Evolutionary conservation across 2,329 filamentous ascomycete species (phyloP).

Genomic region (Microascus cirrosus): DNA sequence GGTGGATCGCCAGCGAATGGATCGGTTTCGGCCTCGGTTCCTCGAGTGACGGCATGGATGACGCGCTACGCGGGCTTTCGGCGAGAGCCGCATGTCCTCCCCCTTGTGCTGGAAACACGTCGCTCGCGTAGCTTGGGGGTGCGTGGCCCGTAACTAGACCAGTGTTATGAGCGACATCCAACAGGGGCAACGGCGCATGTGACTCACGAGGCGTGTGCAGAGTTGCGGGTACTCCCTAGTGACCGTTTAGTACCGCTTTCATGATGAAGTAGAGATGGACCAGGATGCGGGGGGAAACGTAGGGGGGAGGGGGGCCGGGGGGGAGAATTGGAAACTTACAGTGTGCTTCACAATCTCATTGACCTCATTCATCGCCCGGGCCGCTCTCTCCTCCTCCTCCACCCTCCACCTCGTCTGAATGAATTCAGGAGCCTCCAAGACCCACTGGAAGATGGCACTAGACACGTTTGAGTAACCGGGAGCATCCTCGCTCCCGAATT

Average conservation of each 20-base stretch:
- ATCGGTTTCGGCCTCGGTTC: background rate
- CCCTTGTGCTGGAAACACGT: background rate
- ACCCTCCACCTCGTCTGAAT: conserved; percentile 48
- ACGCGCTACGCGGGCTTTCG: background rate
- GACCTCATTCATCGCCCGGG: conserved; percentile 29
- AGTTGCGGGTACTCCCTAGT: background rate
- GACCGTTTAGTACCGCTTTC: background rate
- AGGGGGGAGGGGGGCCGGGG: background rate
- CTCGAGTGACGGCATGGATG: background rate
- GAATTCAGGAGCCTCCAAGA: conserved; percentile 38
- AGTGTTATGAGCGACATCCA: background rate
- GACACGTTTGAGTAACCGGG: conserved; percentile 51
- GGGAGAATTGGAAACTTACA: background rate
- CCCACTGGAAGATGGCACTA: conserved; percentile 38
- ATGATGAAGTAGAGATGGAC: background rate
- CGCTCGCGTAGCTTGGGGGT: background rate
- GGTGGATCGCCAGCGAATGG: conserved; percentile 27
- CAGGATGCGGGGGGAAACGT: background rate
- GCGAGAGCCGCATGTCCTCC: background rate
- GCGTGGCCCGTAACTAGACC: background rate
- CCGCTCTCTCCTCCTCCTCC: conserved; percentile 41
- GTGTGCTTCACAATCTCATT: conserved; percentile 28
- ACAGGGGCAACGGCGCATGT: background rate
- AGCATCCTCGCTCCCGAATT: conserved; percentile 51
- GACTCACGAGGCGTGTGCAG: background rate